These are phyloP conservation scores for Intubia oerlemansii DNA, from an alignment of 2,329 filamentous ascomycete genomes.

Conservation along the genomic window DNA sequence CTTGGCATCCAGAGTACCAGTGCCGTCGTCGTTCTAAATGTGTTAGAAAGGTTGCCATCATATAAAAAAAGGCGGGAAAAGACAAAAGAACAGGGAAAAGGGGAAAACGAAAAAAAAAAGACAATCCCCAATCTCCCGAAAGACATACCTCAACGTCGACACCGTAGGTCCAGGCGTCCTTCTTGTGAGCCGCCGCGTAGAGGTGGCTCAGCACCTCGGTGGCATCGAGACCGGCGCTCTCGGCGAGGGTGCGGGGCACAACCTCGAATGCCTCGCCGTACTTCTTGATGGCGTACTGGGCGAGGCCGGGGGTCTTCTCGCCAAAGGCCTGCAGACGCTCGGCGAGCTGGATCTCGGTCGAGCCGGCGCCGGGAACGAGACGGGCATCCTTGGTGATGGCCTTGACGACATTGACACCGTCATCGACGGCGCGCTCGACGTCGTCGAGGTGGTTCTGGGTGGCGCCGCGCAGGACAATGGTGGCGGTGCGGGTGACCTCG, in stretches of 20 bases:
- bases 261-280: constrained; percentile 97
- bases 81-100: not conserved
- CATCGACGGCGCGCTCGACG: constrained; percentile 88
- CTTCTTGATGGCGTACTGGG: constrained; percentile 95
- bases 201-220: constrained; percentile 88
- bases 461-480: constrained; percentile 79
- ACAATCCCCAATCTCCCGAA: no score
- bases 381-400: constrained; percentile 86
- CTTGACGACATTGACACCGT: constrained; percentile 96
- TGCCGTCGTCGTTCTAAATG: constrained; percentile 49
- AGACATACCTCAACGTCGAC: constrained; percentile 65
- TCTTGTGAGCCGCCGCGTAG: constrained; percentile 83
- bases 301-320: constrained; percentile 78
- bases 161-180: constrained; percentile 73
- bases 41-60: no score
- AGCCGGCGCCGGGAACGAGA: constrained; percentile 82
- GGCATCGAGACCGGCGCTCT: constrained; percentile 86
- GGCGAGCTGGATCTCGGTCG: constrained; percentile 82
- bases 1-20: constrained; percentile 66
- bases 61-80: no score
- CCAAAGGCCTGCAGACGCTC: constrained; percentile 79
- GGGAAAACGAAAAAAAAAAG: constrained; percentile 8
- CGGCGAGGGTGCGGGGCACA: constrained; percentile 77
- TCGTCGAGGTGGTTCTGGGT: constrained; percentile 98
- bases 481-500: constrained; percentile 79